These are phyloP conservation scores for Escallonia rubra DNA, from an alignment of 129 eudicot genomes.

Conservation along the genomic window DNA sequence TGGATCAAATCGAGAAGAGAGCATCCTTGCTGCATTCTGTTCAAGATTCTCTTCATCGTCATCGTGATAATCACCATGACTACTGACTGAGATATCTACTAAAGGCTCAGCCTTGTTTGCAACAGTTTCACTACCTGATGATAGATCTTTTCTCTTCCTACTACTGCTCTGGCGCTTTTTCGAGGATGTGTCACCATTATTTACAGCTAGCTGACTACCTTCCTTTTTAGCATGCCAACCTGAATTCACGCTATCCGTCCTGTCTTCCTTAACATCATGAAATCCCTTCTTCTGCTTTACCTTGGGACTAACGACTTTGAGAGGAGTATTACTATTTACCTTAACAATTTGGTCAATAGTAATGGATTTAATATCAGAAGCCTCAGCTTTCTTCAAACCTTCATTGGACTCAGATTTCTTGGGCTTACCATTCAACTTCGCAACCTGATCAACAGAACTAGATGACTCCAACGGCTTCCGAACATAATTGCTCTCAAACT, in stretches of 20 bases:
- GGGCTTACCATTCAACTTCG: constrained; percentile 12
- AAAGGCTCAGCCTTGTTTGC: constrained; percentile 38
- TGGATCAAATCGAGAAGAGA: constrained; percentile 94
- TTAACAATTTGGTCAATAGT: constrained; percentile 17
- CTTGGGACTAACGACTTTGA: constrained; percentile 21
- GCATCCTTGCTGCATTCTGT: constrained; percentile 94
- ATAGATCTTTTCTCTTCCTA: constrained; percentile 46
- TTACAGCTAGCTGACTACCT: constrained; percentile 25
- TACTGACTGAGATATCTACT: constrained; percentile 22
- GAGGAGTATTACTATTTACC: constrained; percentile 23
- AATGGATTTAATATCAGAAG: background rate
- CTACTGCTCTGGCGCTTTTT: constrained; percentile 28
- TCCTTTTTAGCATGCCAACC: constrained; percentile 28
- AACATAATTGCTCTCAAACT: constrained; percentile 20
- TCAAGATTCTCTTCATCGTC: constrained; percentile 89
- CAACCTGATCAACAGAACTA: constrained; percentile 30
- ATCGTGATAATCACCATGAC: constrained; percentile 33
- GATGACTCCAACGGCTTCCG: constrained; percentile 21
- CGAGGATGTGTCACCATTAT: constrained; percentile 32
- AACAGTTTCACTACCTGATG: constrained; percentile 24
- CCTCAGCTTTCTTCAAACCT: too few species aligned
- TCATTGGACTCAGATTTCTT: too few species aligned
- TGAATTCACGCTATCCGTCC: constrained; percentile 21
- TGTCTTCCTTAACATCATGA: constrained; percentile 23
- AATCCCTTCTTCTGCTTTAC: constrained; percentile 27